Base-by-base conservation (phyloP, 2,329 filamentous ascomycete species). In the Aschersonia sp. region DNA sequence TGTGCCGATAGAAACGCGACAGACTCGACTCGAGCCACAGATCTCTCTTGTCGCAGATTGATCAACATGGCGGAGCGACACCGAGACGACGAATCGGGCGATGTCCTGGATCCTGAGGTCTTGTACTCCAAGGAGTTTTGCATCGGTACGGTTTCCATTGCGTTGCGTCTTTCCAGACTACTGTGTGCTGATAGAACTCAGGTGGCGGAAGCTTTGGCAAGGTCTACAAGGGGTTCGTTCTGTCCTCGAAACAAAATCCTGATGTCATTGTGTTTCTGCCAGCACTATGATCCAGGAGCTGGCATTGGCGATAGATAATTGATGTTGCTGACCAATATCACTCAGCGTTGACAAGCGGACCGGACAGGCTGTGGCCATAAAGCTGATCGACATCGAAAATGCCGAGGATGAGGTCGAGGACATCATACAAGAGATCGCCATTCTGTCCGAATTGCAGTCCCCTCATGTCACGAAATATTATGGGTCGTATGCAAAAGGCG, bases 381-480 rank as follows among this genome's bases (percentile, higher is more conserved):
- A 98, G 68, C 77, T 98, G 59, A 97, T 98, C 64, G 92, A 98
- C 60, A 92, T 98, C 55, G 92, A 98, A 68, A 96, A 92, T 69
- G 92, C 92, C 59, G 92, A 98, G 68, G 92, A 98, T 65, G 92
- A 98, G 69, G 91, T 98, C 56, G 92, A 97, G 70, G 92, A 98
- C 68, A 98, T 98, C 58, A 96, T 97, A 64, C 89, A 95, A 64
- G 92, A 98, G 69, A 97, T 98, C 56, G 89, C 91, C 55, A 97
- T 98, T 58, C 75, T 98, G 48, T 95, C 92, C 32, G 91, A 94
- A 66, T 79, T 98, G 55, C 87, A 94, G 67, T 97, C 91, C 20
- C 89, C 89, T 20, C 95, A 94, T 61, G 91, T 97, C 52, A 98
- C 92, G 40, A 92, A 94, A 65, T 98, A 98, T 72, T 89, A 95